Percentiles rank a stretch among this genome's conserved stretches.
These are phyloP conservation scores for Tilletia indica DNA, from an alignment of 1,284 basidiomycete species.

Conservation along the genomic window DNA sequence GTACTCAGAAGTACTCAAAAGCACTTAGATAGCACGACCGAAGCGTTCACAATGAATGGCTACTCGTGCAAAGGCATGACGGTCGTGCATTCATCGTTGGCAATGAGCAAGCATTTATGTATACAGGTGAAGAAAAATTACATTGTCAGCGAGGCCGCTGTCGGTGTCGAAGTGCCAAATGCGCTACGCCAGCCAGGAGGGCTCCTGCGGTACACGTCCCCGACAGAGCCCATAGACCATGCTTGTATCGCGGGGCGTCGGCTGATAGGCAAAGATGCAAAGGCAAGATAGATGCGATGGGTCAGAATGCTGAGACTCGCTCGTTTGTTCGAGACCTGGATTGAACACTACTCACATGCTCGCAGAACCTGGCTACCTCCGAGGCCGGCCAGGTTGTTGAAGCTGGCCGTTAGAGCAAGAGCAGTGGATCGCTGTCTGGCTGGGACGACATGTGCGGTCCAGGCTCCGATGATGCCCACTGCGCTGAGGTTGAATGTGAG, in stretches of 20 bases:
- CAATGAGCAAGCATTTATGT: no score
- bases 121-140: no score
- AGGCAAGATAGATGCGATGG: neutral
- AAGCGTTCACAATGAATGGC: no score
- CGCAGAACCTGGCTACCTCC: neutral
- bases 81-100: no score
- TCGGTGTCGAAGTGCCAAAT: neutral
- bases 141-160: no score
- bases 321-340: neutral
- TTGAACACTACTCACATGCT: neutral
- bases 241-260: constrained; percentile 1
- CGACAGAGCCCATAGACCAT: neutral
- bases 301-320: no score
- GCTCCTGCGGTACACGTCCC: constrained; percentile 1
- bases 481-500: neutral
- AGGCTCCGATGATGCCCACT: neutral
- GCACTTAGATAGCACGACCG: no score
- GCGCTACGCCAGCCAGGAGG: neutral
- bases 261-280: neutral
- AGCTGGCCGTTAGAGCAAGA: neutral
- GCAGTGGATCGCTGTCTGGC: neutral
- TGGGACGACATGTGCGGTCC: neutral
- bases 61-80: no score
- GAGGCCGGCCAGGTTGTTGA: constrained; percentile 4
- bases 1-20: no score